Conservation (phyloP, 225 moss, liverwort and hornwort species). For the Takakia lepidozioides region DNA sequence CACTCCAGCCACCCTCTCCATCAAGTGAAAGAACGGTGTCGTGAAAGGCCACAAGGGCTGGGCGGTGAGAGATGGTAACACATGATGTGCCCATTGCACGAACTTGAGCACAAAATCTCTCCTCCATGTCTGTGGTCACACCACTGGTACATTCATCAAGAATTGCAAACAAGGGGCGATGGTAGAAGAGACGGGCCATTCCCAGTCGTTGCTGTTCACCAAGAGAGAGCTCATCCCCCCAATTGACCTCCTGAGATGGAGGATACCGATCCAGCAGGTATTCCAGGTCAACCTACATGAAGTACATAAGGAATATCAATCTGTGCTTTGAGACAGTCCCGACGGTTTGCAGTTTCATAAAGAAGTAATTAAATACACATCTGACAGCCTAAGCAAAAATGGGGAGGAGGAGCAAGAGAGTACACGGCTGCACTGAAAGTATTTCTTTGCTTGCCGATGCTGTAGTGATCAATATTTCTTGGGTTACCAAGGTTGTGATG, state of each 20-base stretch:
- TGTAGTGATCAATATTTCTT: no score
- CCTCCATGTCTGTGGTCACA: constrained; percentile 99
- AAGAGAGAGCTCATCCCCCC: constrained; percentile 97
- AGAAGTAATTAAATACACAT: no score
- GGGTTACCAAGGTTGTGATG: no score
- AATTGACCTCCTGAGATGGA: constrained; percentile 77
- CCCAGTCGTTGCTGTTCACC: constrained; percentile 97
- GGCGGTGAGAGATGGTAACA: constrained; percentile 98
- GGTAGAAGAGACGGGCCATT: constrained; percentile 97
- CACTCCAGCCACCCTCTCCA: constrained; percentile 99
- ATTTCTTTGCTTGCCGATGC: no score
- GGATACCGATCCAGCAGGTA: constrained; percentile 90
- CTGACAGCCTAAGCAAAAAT: no score
- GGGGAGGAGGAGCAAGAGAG: no score
- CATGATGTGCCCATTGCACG: constrained; percentile 99
- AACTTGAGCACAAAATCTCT: constrained; percentile 96
- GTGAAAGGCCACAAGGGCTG: constrained; percentile 96
- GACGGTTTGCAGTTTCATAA: no score
- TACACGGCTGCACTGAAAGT: no score
- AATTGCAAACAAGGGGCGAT: constrained; percentile 89
- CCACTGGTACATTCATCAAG: constrained; percentile 99
- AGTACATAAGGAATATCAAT: no score
- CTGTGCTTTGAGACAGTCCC: no score
- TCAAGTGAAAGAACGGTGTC: constrained; percentile 97
- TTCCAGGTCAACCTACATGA: constrained; percentile 96